Evolutionary conservation across 352 stramenopile species (phyloP), one percentile per base, ranked within the genome.

Genomic region (Globisporangium lucens): DNA sequence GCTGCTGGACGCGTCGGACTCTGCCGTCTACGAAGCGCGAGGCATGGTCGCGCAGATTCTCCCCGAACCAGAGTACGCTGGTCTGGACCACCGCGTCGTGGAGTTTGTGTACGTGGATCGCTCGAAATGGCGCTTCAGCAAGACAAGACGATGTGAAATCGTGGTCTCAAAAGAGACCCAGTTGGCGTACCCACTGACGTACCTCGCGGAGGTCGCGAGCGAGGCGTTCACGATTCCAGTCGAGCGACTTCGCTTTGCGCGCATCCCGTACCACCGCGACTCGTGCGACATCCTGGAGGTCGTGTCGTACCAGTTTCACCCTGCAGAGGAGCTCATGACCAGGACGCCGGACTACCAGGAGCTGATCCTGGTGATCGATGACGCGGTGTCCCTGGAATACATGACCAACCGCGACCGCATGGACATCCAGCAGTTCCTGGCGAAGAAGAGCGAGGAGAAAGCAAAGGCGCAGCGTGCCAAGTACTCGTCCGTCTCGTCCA

Each of bases 11-110:
- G 83, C 84, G 35, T 93, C 85, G 2, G 73, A 77, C 29, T 75
- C 89, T n/a, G 80, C 87, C 15, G 77, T 90, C 13, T 95, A 95
- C 61, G 87, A 95, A 81, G 82, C 82, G 24, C 72, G 87, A 43
- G 83, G 81, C 17, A 86, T 95, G 63, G 84, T 91, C 20, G 87
- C 76, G 17, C 77, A 95, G 64, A 69, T 95, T n/a, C 70, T 92
- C 30, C n/a, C 63, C 0, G 71, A 77, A n/a, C 82, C 82, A 0
- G 87, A 95, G 51, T 70, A 63, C 0, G 66, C 77, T 15, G 68
- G 79, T 22, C 61, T 73, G 1, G 75, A 76, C 30, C 87, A 95
- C 47, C 78, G 80, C 41, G 70, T 93, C 53, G 69, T 90, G 35
- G 76, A 91, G 35, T 79, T 95, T 46, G 83, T 83, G 8, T 89